phyloP scores from a whole-genome alignment of 1,284 basidiomycete species.

The Blastosporella zonata region DNA sequence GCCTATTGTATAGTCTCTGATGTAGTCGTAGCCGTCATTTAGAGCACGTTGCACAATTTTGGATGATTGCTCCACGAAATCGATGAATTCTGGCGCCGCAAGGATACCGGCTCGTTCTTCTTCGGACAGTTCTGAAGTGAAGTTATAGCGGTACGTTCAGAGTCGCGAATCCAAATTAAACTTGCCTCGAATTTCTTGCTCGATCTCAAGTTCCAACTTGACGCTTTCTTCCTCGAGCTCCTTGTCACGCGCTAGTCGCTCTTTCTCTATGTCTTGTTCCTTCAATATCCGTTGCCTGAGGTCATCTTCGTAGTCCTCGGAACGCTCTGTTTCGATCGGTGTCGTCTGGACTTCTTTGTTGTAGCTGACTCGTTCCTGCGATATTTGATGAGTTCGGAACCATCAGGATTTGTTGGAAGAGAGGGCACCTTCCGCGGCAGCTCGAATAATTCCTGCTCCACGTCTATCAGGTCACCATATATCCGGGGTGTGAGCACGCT shows the following conservation, averaged over 20 bases:
- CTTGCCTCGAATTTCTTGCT: conserved; percentile 75
- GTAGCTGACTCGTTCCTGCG: conserved; percentile 83
- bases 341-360: conserved; percentile 93
- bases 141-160: not conserved
- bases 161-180: conserved; percentile 12
- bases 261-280: conserved; percentile 65
- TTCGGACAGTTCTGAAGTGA: conserved; percentile 69
- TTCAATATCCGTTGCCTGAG: conserved; percentile 66
- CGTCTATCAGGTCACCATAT: conserved; percentile 77
- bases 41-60: conserved; percentile 96
- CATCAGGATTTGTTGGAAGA: not conserved
- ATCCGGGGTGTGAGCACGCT: conserved; percentile 64
- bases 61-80: conserved; percentile 93
- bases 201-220: conserved; percentile 76
- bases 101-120: conserved; percentile 83
- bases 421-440: conserved; percentile 75
- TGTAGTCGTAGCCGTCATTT: conserved; percentile 95
- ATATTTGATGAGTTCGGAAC: not conserved
- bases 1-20: conserved; percentile 90
- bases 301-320: conserved; percentile 64
- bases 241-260: conserved; percentile 67
- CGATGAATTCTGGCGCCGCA: conserved; percentile 82
- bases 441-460: conserved; percentile 86
- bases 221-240: conserved; percentile 81
- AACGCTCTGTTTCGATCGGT: conserved; percentile 50